phyloP scores from a whole-genome alignment of 306 rosid species.

The Phaseolus lunatus region DNA sequence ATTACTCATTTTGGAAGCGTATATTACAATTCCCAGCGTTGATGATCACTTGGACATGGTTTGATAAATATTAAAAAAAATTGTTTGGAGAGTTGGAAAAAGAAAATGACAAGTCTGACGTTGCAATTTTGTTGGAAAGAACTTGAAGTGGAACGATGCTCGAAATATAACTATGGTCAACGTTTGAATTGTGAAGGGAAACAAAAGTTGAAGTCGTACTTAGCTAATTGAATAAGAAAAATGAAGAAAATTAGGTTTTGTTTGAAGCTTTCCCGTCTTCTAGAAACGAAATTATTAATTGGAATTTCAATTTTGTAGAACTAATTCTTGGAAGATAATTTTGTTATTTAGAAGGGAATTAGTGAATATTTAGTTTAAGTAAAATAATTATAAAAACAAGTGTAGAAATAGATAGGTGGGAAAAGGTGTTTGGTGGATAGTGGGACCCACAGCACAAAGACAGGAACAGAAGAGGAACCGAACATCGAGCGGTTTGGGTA shows the following conservation, averaged over 20 bases:
- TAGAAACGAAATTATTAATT: constrained; percentile 35
- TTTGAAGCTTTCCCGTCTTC: constrained; percentile 40
- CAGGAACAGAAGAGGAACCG: constrained; percentile 23
- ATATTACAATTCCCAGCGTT: background rate
- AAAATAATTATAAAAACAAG: background rate
- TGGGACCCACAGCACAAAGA: constrained; percentile 40
- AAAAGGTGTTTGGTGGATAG: constrained; percentile 46
- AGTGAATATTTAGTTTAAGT: background rate
- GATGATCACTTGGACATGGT: background rate
- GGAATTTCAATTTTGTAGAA: background rate
- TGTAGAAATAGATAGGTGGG: background rate
- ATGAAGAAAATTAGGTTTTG: background rate
- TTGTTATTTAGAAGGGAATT: background rate
- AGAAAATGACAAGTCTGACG: background rate
- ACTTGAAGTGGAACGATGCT: background rate
- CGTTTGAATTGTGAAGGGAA: constrained; percentile 12
- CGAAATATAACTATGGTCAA: constrained; percentile 30
- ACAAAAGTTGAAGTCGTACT: constrained; percentile 35
- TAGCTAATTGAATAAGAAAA: constrained; percentile 10
- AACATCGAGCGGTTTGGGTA: constrained; percentile 42
- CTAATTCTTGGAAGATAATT: background rate
- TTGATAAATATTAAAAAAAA: no score
- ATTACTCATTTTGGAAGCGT: background rate
- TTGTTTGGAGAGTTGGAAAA: no score
- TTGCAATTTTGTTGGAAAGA: background rate